Base-by-base conservation (phyloP, 345 rosid species). In the Arabis alpina region DNA sequence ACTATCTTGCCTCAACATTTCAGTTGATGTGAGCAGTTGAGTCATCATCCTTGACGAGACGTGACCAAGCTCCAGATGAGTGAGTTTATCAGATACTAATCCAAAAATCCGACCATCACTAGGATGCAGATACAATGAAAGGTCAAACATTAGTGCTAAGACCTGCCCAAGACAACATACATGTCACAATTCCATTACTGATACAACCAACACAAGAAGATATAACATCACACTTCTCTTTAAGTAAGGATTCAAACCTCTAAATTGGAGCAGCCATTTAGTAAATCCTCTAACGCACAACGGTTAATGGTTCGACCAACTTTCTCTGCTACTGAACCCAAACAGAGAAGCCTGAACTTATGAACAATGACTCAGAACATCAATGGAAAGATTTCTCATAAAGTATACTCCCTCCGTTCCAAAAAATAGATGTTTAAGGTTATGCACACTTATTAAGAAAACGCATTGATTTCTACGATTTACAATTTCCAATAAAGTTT, bases 311-410 rank as follows among this genome's bases (percentile, higher is more conserved):
- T 79, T 25, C 89, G 81, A 54, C 96, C 93, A 72, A 92, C 77
- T 76, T 87, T 88, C 69, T 90, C 97, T 11, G 92, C 93, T 42
- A 89, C 91, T 3, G 98, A 89, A 65, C 92, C 96, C 85, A 93
- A 77, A 84, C 77, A 84, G 48, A 93, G 82, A 32, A 81, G 81
- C 47, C 78, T 93, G 79, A 72, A 10, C 32, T 0, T 43, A 49
- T 32, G 34, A 37, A n/a, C 2, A 67, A 19, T 11, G 15, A 37
- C n/a, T 74, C 3, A 74, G 42, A 60, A 66, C 30, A 65, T 28
- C 2, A 58, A 23, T 11, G 60, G 61, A 1, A 53, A 25, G 52
- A 43, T 37, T 58, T 9, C 10, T 53, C 2, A 41, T 41, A 53
- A 43, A 53, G 10, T 16, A 42, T 27, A n/a, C n/a, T n/a, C n/a